Evolutionary conservation across 2,329 filamentous ascomycete species (phyloP), one percentile per base, ranked within the genome.

Genomic region (Alternaria longipes): DNA sequence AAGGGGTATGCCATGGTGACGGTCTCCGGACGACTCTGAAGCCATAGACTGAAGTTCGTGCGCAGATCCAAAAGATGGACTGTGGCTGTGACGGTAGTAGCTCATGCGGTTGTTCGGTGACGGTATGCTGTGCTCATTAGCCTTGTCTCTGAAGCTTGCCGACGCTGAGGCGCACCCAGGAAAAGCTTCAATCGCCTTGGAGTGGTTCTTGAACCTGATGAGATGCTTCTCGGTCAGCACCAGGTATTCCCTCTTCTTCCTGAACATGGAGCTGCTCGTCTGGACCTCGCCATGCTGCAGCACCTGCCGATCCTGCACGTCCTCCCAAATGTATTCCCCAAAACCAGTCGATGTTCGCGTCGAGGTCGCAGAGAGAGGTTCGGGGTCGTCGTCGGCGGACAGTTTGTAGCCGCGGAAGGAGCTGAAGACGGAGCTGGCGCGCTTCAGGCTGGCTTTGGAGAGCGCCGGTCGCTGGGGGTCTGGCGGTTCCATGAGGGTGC

Each of bases 201-300:
- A 79, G 67, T 90, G 87, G 69, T 81, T 90, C 76, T 91, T 90
- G 81, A 90, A 91, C 12, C 89, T 84, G 56, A 91, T 79, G 56
- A 92, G 79, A 74, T 91, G 87, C 6, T 84, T 86, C 65, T 91
- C 89, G 7, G 89, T 92, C 65, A 92, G 80, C 14, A 91, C 90
- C 56, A 92, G 80, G 69, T 90, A 92, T 74, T 91, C 89, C 77
- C 85, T 89, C 80, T 89, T 90, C 79, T 90, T 91, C 74, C 89
- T 83, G 78, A 91, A 90, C 83, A 91, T 87, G 61, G 87, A 86
- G 57, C 86, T 89, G 50, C 87, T 88, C 12, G 87, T 91, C 77
- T 91, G 89, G 16, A 91, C 87, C 72, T 91, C 89, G 38, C 89
- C 90, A 79, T 91, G 86, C 64, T 89, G 84, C 38, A 91, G 77